Base-by-base conservation (phyloP, 1,284 basidiomycete species). In the Pholiota adiposa region DNA sequence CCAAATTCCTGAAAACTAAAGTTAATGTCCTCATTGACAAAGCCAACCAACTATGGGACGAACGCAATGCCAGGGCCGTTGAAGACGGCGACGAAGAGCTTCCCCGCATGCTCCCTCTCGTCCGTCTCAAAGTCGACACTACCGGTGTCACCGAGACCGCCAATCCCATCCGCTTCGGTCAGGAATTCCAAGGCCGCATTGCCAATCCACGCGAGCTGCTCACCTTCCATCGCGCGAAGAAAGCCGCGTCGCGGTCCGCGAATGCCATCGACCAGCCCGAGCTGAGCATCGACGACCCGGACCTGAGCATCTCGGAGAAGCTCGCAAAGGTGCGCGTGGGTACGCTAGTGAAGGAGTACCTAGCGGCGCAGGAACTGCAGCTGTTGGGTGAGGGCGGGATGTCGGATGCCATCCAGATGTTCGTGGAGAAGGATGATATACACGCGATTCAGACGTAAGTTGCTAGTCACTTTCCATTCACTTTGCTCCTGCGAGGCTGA, bases 151-250 rank as follows among this genome's bases (percentile, higher is more conserved):
- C 88, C 59, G 92, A 94, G 66, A 94, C 95, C 78, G 93, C 92
- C 50, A 99, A 99, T 73, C 94, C 96, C n/a, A 92, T 97, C 52
- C 90, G 97, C 7, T 98, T 99, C 72, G 97, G 97, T 0, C 96
- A 97, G 73, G 94, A 97, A 72, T 98, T 97, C 74, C 85, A 90
- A 60, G 94, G 93, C 1, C 86, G 85, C 21, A 86, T 99, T 14
- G 97, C 97, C 9, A 99, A 99, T 71, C 96, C 97, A 5, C 87
- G 93, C 40, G 96, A 98, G 69, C 85, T 97, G 27, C 85, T 99
- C 29, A 83, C 94, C 49, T 98, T 98, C 76, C 90, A 96, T 72
- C 87, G 93, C 18, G 84, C 89, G 49, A 96, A 93, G 74, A 90
- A 89, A 69, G 69, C 77, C 25, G 77, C 82, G 1, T 72, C 71